These are phyloP conservation scores for Mycena sanguinolenta DNA, from an alignment of 768 basidiomycete species.

Conservation along the genomic window DNA sequence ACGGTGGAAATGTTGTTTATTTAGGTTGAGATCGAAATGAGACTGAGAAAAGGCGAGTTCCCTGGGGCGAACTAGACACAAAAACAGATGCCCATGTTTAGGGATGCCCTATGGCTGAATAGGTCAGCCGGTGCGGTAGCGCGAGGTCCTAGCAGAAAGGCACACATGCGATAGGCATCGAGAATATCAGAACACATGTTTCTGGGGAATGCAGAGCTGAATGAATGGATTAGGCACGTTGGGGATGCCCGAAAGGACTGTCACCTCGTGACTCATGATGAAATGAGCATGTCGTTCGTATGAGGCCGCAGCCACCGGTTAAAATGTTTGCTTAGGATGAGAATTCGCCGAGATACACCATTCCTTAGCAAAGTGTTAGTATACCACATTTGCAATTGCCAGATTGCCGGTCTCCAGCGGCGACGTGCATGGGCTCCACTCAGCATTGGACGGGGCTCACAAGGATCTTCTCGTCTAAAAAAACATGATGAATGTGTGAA, in stretches of 20 bases:
- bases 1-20: neutral
- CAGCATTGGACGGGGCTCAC: too few relatives aligned
- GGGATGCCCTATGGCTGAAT: conserved; percentile 7
- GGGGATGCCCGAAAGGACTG: neutral
- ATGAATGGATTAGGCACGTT: neutral
- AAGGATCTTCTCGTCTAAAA: too few relatives aligned
- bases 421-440: too few relatives aligned
- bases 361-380: conserved; percentile 61
- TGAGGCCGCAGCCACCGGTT: too few relatives aligned
- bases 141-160: neutral
- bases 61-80: neutral
- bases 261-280: neutral
- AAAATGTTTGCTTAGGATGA: too few relatives aligned
- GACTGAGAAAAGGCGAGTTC: too few relatives aligned
- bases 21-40: too few relatives aligned
- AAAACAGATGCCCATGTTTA: neutral
- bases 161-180: neutral
- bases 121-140: conserved; percentile 7
- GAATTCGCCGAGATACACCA: too few relatives aligned
- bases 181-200: conserved; percentile 6
- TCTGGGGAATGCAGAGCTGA: neutral
- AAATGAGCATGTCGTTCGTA: conserved; percentile 45
- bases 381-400: too few relatives aligned
- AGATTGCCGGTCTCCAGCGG: too few relatives aligned
- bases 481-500: too few relatives aligned